Conservation (phyloP, 805 yeast species). For the Wickerhamiella qilinensis region DNA sequence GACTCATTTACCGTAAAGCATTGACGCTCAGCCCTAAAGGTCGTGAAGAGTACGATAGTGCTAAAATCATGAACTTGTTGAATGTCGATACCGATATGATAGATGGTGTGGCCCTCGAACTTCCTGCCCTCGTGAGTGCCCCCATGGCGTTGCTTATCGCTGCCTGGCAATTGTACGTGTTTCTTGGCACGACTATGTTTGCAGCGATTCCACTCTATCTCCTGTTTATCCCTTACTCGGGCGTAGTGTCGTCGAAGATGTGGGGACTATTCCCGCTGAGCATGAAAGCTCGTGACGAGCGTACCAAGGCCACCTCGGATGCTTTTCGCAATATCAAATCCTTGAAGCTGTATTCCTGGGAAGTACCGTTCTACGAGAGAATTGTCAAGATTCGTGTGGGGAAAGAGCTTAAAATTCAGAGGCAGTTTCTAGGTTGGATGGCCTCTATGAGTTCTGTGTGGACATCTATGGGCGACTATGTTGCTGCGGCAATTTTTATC, state of each 20-base stretch:
- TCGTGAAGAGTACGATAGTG: conserved; percentile 52
- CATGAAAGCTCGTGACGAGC: conserved; percentile 76
- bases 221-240: conserved; percentile 63
- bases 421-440: conserved; percentile 47
- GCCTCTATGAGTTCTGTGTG: conserved; percentile 62
- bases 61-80: conserved; percentile 87
- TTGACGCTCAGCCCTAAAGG: conserved; percentile 50
- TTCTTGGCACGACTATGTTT: conserved; percentile 81
- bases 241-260: conserved; percentile 38
- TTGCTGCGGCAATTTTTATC: conserved; percentile 76
- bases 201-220: conserved; percentile 65
- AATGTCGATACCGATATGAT: conserved; percentile 82
- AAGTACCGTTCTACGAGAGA: conserved; percentile 60
- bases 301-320: conserved; percentile 76
- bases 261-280: conserved; percentile 57
- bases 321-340: conserved; percentile 81
- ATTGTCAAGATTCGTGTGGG: conserved; percentile 60
- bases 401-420: conserved; percentile 60
- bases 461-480: conserved; percentile 72
- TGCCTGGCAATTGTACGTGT: conserved; percentile 48
- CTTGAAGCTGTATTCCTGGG: conserved; percentile 92
- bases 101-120: conserved; percentile 57
- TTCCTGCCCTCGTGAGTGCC: conserved; percentile 75
- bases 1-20: conserved; percentile 55
- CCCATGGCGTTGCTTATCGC: conserved; percentile 73